Base-by-base conservation (phyloP, 2,329 filamentous ascomycete species). In the Fulvia fulva region DNA sequence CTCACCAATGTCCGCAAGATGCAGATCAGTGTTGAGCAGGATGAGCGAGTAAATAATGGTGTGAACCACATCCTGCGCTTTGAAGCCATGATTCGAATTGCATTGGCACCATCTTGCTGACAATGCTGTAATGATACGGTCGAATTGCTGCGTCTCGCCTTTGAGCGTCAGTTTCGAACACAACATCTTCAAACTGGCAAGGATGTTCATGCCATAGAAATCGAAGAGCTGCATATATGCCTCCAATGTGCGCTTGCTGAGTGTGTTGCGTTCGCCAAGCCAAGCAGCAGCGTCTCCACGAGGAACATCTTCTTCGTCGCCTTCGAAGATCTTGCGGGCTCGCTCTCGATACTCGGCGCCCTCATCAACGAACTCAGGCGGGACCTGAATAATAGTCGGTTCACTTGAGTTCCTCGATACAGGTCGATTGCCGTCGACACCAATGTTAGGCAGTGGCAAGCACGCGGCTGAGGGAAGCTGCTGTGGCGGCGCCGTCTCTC, bases 1-100 rank as follows among this genome's bases (percentile, higher is more conserved):
- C 67, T 89, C 86, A 61, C 96, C 91, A 66, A 97, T 96, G 70
- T 97, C 92, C 58, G 93, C 94, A 69, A 97, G 75, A 70, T 99
- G 93, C 56, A 99, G 80, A 77, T 99, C 94, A 32, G 94, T 99
- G 70, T 99, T 99, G 63, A 99, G 82, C 11, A 99, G 81, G 70
- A 99, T 87, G 63, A 99, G 86, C 0, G 94, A 97, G 74, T 97
- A 99, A 76, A 91, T 95, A 63, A 97, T 95, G 23, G 92, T 97
- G 73, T 99, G 93, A 19, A 99, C 92, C 50, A 97, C 89, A 77
- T 97, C 93, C 89, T 68, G 85, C 56, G 88, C 85, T 75, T 94
- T 97, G 81, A 97, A 99, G 14, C 93, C 92, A 74, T 99, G 91
- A 45, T 87, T 88, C 0, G 89, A 85, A 71, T 99, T 99, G 79